phyloP scores from a whole-genome alignment of 495 filamentous ascomycete genomes.

The Aspergillus mulundensis region DNA sequence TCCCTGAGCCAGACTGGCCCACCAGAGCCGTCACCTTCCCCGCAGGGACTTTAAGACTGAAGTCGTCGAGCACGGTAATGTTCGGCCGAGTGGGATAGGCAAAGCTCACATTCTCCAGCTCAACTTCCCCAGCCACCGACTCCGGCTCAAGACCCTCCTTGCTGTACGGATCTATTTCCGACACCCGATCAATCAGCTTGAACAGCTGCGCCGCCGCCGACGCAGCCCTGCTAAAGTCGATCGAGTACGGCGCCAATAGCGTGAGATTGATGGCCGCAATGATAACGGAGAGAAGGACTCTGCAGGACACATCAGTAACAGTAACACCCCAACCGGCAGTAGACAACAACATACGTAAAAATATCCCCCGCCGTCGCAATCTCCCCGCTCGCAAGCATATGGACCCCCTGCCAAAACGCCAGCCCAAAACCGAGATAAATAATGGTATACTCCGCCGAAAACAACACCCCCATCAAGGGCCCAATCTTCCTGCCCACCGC shows the following conservation, averaged over 20 bases:
- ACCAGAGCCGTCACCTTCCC: constrained; percentile 76
- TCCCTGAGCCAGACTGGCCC: constrained; percentile 78
- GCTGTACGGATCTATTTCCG: constrained; percentile 25
- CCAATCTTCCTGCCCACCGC: constrained; percentile 73
- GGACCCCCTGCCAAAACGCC: constrained; percentile 91
- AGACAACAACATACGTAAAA: constrained; percentile 50
- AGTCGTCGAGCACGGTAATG: constrained; percentile 4
- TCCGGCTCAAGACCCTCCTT: background rate
- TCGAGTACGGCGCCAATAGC: constrained; percentile 19
- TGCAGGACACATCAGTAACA: constrained; percentile 71
- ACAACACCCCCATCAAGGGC: constrained; percentile 63
- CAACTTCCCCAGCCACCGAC: background rate
- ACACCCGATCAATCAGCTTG: constrained; percentile 28
- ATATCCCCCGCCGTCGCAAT: constrained; percentile 45
- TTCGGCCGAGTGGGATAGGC: background rate
- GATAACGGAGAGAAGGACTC: constrained; percentile 49
- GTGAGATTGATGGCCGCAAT: constrained; percentile 42
- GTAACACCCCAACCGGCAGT: too few species aligned
- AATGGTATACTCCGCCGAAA: constrained; percentile 74
- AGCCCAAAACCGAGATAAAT: constrained; percentile 88
- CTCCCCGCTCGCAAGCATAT: constrained; percentile 64
- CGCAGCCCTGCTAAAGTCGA: constrained; percentile 31
- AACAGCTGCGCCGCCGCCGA: constrained; percentile 37
- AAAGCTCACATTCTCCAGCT: background rate
- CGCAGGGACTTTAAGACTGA: constrained; percentile 42